phyloP scores from a whole-genome alignment of 768 basidiomycete species.

The Lentinula sp. region DNA sequence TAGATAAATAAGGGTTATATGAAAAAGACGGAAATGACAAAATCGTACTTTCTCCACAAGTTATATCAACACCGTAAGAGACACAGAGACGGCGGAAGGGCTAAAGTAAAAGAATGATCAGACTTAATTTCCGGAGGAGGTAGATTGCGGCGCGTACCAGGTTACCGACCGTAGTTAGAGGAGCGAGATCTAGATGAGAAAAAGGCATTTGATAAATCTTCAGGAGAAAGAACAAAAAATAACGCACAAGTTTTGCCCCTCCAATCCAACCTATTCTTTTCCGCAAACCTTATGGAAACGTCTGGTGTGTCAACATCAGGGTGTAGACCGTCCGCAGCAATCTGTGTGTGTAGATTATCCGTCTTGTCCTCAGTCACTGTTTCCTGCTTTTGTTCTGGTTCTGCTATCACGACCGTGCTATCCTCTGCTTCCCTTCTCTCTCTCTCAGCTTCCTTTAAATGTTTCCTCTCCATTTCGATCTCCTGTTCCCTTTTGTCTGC shows the following conservation, averaged over 20 bases:
- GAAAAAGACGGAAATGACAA: neutral
- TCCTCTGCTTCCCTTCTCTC: neutral
- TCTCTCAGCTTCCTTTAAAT: neutral
- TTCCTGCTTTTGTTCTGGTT: conserved; percentile 34
- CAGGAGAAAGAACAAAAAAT: neutral
- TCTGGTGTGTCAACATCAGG: conserved; percentile 57
- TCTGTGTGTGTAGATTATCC: conserved; percentile 25
- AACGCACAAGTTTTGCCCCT: conserved; percentile 74
- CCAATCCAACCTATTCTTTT: conserved; percentile 89
- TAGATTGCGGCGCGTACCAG: conserved; percentile 44
- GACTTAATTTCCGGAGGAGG: neutral
- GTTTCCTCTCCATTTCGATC: conserved; percentile 14
- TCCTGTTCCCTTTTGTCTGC: conserved; percentile 22
- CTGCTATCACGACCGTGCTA: conserved; percentile 24
- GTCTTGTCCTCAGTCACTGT: conserved; percentile 9
- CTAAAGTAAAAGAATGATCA: conserved; percentile 25
- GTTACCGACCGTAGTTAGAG: conserved; percentile 94
- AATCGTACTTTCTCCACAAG: conserved; percentile 81
- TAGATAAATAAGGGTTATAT: neutral
- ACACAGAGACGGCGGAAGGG: conserved; percentile 92
- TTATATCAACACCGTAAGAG: conserved; percentile 86
- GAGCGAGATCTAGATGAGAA: conserved; percentile 34
- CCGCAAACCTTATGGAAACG: conserved; percentile 59
- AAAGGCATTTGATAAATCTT: neutral
- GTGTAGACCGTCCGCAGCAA: conserved; percentile 18